These are phyloP conservation scores for Fraxinus albicans DNA, from an alignment of 305 asterid genomes.

Conservation along the genomic window DNA sequence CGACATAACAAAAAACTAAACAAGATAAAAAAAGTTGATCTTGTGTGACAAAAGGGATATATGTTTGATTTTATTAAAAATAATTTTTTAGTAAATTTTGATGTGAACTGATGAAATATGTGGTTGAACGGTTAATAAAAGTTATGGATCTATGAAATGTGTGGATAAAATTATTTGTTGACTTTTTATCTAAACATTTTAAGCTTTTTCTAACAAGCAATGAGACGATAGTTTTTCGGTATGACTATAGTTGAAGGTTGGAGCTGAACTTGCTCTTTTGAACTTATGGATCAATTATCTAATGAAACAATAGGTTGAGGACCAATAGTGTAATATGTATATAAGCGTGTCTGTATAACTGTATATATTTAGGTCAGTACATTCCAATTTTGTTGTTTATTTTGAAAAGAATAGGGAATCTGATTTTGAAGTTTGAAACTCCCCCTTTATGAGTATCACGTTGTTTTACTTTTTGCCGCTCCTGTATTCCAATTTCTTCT, in stretches of 20 bases:
- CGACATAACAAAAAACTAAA: no score
- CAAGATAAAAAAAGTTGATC: no score
- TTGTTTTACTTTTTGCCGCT: conserved; percentile 36
- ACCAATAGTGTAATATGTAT: not conserved
- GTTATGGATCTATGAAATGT: not conserved
- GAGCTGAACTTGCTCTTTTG: not conserved
- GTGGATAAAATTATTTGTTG: not conserved
- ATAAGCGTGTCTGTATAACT: not conserved
- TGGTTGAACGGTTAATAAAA: not conserved
- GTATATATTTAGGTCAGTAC: conserved; percentile 38
- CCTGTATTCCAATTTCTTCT: conserved; percentile 6
- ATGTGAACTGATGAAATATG: no score
- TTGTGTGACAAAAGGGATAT: no score
- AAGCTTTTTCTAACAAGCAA: not conserved
- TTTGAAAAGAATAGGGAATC: conserved; percentile 21
- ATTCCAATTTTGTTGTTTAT: conserved; percentile 29
- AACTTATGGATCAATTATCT: not conserved
- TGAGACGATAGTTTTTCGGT: not conserved
- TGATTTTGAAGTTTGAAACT: conserved; percentile 35
- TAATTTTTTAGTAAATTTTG: not conserved
- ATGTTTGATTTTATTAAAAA: no score
- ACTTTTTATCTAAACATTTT: not conserved
- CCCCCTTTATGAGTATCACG: conserved; percentile 11
- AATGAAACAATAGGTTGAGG: not conserved
- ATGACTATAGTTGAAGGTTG: not conserved